Percentiles rank a stretch among this genome's conserved stretches.
Conservation (phyloP, 1,139 yeast species). For the Candida neerlandica region DNA sequence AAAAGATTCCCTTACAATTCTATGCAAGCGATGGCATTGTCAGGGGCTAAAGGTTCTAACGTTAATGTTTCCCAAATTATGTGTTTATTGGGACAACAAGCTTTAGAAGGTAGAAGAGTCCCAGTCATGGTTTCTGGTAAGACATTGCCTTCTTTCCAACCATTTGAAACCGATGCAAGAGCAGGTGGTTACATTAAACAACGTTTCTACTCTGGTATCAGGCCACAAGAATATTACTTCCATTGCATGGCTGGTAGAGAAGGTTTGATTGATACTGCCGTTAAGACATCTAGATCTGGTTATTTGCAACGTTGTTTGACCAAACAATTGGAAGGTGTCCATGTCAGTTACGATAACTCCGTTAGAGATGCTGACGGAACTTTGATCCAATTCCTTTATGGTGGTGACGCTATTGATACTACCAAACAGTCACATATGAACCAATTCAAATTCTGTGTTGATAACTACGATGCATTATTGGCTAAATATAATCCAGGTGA, state of each 20-base stretch:
- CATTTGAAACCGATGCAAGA: constrained; percentile 94
- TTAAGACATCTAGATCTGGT: constrained; percentile 97
- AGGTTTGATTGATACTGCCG: constrained; percentile 99
- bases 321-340: constrained; percentile 97
- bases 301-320: constrained; percentile 98
- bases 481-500: constrained; percentile 87
- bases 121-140: constrained; percentile 99
- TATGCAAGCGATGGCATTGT: constrained; percentile 98
- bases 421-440: constrained; percentile 93
- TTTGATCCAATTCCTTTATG: constrained; percentile 91
- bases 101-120: constrained; percentile 98
- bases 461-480: constrained; percentile 84
- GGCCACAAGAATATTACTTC: constrained; percentile 99
- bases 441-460: constrained; percentile 90
- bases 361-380: constrained; percentile 97
- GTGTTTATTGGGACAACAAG: constrained; percentile 99
- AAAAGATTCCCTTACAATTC: constrained; percentile 94
- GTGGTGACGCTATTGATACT: constrained; percentile 96
- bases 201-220: constrained; percentile 95
- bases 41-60: constrained; percentile 98
- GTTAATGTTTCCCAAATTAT: constrained; percentile 98
- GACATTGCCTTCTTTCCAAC: constrained; percentile 93
- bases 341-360: constrained; percentile 89
- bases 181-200: constrained; percentile 99
- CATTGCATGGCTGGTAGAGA: constrained; percentile 99